Evolutionary conservation across 177 flowering plant genomes (phyloP).

Genomic region (Vitis hybrid): DNA sequence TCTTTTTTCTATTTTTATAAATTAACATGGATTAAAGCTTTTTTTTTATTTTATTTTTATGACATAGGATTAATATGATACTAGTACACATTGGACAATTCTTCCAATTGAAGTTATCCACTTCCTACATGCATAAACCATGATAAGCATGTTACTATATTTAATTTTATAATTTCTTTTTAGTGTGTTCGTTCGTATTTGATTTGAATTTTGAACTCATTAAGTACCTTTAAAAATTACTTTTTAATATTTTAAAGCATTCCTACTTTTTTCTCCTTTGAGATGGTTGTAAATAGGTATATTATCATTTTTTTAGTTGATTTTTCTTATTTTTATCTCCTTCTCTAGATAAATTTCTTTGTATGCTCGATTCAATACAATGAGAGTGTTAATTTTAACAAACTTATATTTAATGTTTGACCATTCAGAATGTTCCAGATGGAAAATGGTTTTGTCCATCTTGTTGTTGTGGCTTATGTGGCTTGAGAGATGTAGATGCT

Average conservation of each 20-base stretch:
- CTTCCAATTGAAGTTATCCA: background rate
- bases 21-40: too few species aligned
- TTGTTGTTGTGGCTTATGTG: slow-evolving; percentile 14
- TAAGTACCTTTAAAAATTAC: background rate
- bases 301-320: too few species aligned
- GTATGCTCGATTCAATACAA: background rate
- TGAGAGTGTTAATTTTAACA: background rate
- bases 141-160: background rate
- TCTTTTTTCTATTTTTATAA: too few species aligned
- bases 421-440: slow-evolving; percentile 13
- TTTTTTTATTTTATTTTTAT: too few species aligned
- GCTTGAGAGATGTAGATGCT: slow-evolving; percentile 4
- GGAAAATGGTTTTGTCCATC: slow-evolving; percentile 15
- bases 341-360: background rate
- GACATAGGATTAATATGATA: too few species aligned
- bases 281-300: background rate
- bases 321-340: background rate
- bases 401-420: background rate
- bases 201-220: background rate
- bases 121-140: background rate
- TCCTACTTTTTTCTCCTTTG: background rate
- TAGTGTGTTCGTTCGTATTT: background rate
- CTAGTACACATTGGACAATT: background rate
- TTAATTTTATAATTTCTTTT: background rate
- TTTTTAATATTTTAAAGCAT: background rate